These are phyloP conservation scores for Rasamsonia emersonii DNA, from an alignment of 2,329 filamentous ascomycete species.

Conservation along the genomic window DNA sequence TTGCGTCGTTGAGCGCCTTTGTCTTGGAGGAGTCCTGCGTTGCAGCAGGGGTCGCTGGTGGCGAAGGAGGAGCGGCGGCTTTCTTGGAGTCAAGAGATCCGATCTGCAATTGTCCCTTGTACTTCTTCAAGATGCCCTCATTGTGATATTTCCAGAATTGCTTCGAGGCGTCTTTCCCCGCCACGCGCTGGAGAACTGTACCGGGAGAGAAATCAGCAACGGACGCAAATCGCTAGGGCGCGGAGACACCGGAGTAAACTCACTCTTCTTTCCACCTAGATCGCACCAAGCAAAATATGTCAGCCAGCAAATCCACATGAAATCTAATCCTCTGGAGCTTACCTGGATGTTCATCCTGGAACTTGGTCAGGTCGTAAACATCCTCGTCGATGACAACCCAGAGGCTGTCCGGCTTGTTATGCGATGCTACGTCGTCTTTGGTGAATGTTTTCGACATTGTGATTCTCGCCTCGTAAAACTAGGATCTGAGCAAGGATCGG, in stretches of 20 bases:
- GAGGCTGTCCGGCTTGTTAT: slow-evolving; percentile 78
- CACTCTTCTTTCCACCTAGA: slow-evolving; percentile 63
- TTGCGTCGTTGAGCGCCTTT: slow-evolving; percentile 43
- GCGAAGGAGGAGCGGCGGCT: slow-evolving; percentile 45
- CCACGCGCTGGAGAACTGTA: slow-evolving; percentile 55
- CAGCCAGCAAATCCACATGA: background rate
- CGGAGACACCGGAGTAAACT: slow-evolving; percentile 15
- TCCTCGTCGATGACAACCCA: slow-evolving; percentile 92
- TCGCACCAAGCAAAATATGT: background rate
- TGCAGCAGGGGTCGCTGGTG: slow-evolving; percentile 41
- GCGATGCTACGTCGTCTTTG: slow-evolving; percentile 74
- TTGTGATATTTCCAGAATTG: slow-evolving; percentile 62
- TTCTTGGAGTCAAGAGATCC: slow-evolving; percentile 82
- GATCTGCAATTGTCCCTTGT: slow-evolving; percentile 50
- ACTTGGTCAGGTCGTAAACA: slow-evolving; percentile 89
- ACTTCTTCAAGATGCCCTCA: slow-evolving; percentile 53
- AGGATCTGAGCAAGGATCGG: too few species aligned
- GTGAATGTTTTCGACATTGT: slow-evolving; percentile 85
- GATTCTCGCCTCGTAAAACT: background rate
- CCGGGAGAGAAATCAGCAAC: background rate
- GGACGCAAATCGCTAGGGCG: background rate
- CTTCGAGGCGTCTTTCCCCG: slow-evolving; percentile 59
- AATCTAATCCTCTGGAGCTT: slow-evolving; percentile 14
- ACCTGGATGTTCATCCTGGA: slow-evolving; percentile 71
- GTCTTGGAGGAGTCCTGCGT: slow-evolving; percentile 47